Evolutionary conservation across 192 early-diverging fungal genomes (phyloP).

Genomic region (Nowakowskiella sp.): DNA sequence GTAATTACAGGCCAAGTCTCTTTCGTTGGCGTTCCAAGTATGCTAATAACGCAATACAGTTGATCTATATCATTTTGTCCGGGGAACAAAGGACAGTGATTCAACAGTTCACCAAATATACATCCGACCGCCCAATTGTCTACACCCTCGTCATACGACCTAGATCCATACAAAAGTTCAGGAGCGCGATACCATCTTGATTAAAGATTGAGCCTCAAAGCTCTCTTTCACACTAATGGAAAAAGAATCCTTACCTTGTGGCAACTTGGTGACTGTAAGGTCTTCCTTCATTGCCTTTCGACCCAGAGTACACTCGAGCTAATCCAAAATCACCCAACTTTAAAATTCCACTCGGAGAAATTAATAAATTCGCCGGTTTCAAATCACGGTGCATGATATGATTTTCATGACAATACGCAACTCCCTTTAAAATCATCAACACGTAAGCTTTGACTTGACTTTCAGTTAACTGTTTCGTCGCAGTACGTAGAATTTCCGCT

Average conservation of each 20-base stretch:
- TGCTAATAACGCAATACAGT: constrained; percentile 41
- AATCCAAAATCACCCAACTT: constrained; percentile 60
- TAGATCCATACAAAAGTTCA: constrained; percentile 51
- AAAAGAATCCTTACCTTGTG: constrained; percentile 22
- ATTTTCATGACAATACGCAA: constrained; percentile 51
- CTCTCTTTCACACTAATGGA: neutral
- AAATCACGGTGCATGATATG: constrained; percentile 54
- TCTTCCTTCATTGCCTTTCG: constrained; percentile 10
- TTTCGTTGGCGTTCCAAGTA: constrained; percentile 38
- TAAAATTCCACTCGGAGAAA: constrained; percentile 41
- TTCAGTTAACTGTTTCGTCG: constrained; percentile 34
- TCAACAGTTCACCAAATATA: constrained; percentile 58
- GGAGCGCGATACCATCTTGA: constrained; percentile 57
- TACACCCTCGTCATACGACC: constrained; percentile 51
- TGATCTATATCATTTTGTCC: constrained; percentile 58
- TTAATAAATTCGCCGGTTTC: constrained; percentile 49
- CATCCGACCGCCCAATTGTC: constrained; percentile 59
- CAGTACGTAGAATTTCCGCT: constrained; percentile 36
- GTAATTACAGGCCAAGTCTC: constrained; percentile 42
- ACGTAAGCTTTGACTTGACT: constrained; percentile 51
- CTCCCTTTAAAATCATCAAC: constrained; percentile 50
- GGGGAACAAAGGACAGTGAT: constrained; percentile 51
- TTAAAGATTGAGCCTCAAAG: constrained; percentile 4
- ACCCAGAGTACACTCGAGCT: constrained; percentile 30
- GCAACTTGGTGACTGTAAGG: constrained; percentile 53